Conservation (phyloP, 2,329 filamentous ascomycete species). For the Diaporthe vaccinii region DNA sequence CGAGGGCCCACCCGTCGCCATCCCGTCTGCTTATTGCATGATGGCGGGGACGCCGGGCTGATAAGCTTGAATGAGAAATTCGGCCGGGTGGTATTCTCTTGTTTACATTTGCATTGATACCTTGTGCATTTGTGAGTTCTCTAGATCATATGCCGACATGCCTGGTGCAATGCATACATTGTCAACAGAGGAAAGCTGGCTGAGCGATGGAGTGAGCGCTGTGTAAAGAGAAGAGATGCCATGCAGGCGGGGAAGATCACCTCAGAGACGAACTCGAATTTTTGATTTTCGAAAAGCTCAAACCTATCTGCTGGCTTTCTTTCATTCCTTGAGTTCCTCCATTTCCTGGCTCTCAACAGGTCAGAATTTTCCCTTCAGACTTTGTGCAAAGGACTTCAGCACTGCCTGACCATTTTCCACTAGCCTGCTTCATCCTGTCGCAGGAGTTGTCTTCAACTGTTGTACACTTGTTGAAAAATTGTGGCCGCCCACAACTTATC, state of each 20-base stretch:
- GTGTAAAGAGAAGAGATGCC: neutral
- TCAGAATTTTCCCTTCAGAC: neutral
- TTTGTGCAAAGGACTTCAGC: neutral
- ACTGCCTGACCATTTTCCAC: neutral
- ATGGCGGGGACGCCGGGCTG: neutral
- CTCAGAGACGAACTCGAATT: neutral
- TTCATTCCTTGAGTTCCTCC: neutral
- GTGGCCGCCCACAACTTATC: too few relatives aligned
- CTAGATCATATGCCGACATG: neutral
- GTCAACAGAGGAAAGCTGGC: neutral
- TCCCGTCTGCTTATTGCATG: constrained; percentile 16
- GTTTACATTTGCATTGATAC: neutral
- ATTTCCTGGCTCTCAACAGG: neutral
- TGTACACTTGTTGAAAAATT: too few relatives aligned
- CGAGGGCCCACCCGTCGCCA: constrained; percentile 31
- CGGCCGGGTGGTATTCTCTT: neutral
- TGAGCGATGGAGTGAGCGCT: neutral
- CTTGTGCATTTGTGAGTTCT: neutral
- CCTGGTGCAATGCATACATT: neutral
- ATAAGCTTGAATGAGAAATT: constrained; percentile 11
- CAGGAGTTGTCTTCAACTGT: neutral
- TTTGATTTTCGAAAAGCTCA: neutral
- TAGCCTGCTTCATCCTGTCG: neutral
- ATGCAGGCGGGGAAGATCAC: neutral
- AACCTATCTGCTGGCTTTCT: neutral